Conservation (phyloP, 2,329 filamentous ascomycete species). For the Alternaria sp. region DNA sequence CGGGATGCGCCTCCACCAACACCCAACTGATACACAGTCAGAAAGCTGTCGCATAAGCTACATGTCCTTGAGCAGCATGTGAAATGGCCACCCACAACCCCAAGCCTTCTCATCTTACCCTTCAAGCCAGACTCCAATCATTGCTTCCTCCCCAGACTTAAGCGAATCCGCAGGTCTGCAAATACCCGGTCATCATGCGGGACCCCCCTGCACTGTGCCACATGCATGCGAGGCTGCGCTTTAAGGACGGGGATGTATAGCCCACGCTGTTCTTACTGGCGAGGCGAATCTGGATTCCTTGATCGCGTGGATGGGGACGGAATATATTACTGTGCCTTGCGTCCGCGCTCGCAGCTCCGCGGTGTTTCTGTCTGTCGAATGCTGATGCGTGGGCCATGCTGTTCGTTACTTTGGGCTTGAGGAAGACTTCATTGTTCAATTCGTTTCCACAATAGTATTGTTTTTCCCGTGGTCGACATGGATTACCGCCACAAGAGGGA, state of each 20-base stretch:
- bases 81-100: background rate
- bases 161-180: constrained; percentile 10
- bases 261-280: background rate
- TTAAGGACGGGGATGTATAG: constrained; percentile 4
- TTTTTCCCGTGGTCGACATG: constrained; percentile 7
- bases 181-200: constrained; percentile 21
- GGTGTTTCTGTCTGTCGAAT: constrained; percentile 2
- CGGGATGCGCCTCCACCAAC: constrained; percentile 4
- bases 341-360: background rate
- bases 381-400: constrained; percentile 2
- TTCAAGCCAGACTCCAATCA: background rate
- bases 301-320: constrained; percentile 8
- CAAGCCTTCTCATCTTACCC: constrained; percentile 4
- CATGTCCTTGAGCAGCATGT: background rate
- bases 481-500: constrained; percentile 18
- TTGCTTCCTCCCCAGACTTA: background rate
- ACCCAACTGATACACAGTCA: constrained; percentile 3
- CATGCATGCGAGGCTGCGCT: constrained; percentile 5
- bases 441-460: background rate
- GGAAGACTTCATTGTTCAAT: constrained; percentile 4
- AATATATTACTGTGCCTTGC: constrained; percentile 14
- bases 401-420: constrained; percentile 4
- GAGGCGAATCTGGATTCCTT: background rate
- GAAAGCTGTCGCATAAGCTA: constrained; percentile 1
- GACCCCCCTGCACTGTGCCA: constrained; percentile 9